Percentiles rank a stretch among this genome's conserved stretches.
Evolutionary conservation across 106 monocot species (phyloP).

Genomic region (Dioscorea zingiberensis): DNA sequence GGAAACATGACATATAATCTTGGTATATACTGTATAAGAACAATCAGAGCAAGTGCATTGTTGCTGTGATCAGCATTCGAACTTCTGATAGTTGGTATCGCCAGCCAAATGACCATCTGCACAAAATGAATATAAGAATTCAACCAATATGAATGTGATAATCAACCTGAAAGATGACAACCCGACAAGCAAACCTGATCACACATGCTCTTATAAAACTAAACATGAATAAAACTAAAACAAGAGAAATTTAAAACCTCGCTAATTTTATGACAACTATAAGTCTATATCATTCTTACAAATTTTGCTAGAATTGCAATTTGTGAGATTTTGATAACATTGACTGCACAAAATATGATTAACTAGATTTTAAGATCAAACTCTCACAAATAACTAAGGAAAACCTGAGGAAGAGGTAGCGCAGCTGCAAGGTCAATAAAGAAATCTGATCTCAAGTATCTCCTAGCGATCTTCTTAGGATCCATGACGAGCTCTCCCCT

Average conservation of each 20-base stretch:
- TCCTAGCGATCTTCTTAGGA: conserved; percentile 53
- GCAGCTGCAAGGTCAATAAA: conserved; percentile 63
- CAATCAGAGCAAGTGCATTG: conserved; percentile 57
- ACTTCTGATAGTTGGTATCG: conserved; percentile 58
- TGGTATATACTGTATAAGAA: conserved; percentile 77
- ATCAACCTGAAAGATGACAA: not conserved
- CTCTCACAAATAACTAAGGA: not conserved
- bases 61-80: conserved; percentile 52
- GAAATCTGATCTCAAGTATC: conserved; percentile 73
- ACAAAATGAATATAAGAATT: conserved; percentile 8
- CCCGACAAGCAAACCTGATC: not conserved
- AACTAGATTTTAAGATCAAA: no score
- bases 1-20: conserved; percentile 90
- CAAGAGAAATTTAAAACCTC: no score
- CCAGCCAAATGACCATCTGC: conserved; percentile 81
- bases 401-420: conserved; percentile 87
- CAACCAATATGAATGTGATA: not conserved
- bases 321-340: no score
- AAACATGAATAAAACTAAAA: no score
- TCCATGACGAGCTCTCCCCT: conserved; percentile 86
- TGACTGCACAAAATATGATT: no score
- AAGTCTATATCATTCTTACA: no score
- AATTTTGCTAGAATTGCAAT: no score
- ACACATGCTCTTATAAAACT: no score
- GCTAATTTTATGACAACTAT: no score